Conservation (phyloP, 768 basidiomycete species). For the Leucocoprinus leucothites region DNA sequence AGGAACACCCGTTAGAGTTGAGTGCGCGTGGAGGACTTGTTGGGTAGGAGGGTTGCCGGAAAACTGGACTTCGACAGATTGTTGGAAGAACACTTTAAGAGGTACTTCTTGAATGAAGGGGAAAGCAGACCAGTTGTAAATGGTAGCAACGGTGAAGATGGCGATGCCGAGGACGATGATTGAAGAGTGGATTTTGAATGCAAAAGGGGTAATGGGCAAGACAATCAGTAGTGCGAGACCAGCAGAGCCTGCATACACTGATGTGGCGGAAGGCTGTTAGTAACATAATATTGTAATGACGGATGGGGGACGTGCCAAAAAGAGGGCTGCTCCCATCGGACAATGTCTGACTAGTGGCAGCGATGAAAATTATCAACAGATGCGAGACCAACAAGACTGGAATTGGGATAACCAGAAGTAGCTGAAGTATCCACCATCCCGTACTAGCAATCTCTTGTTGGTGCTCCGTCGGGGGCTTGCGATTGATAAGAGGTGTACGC, state of each 20-base stretch:
- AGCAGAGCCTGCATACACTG: constrained; percentile 21
- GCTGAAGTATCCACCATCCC: constrained; percentile 30
- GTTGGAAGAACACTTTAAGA: constrained; percentile 20
- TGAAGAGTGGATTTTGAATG: constrained; percentile 21
- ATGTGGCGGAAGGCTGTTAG: background rate
- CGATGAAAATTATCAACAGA: constrained; percentile 22
- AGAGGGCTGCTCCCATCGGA: constrained; percentile 25
- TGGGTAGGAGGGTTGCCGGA: constrained; percentile 18
- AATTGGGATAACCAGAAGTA: constrained; percentile 24
- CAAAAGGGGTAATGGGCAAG: constrained; percentile 24
- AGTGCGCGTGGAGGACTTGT: constrained; percentile 18
- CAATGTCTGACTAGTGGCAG: constrained; percentile 25
- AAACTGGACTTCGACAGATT: constrained; percentile 28
- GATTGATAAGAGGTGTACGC: constrained; percentile 20
- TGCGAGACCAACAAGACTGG: constrained; percentile 27
- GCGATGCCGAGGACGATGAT: constrained; percentile 11
- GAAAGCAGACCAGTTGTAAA: constrained; percentile 14
- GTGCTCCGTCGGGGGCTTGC: constrained; percentile 12
- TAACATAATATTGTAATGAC: background rate
- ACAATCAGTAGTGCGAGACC: constrained; percentile 18
- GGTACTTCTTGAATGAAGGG: constrained; percentile 18
- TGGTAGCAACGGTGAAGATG: constrained; percentile 14
- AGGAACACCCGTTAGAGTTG: constrained; percentile 36
- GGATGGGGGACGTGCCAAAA: constrained; percentile 17
- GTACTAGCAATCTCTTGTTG: constrained; percentile 18